Conservation (phyloP, 176 grass and related monocot species). For the Oryza meridionalis region DNA sequence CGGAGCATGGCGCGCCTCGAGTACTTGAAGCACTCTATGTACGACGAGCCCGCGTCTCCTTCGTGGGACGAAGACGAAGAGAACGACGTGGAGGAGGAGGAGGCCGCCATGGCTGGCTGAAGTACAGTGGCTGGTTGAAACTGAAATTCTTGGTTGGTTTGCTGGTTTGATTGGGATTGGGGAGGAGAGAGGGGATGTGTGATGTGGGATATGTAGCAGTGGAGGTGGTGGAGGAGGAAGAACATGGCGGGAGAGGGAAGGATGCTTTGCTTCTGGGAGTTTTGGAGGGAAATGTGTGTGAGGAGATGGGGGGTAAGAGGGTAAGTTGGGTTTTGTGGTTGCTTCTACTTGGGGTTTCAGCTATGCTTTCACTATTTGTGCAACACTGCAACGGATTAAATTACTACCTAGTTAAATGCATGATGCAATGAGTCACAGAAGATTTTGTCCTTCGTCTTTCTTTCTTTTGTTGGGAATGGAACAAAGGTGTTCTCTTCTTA, state of each 20-base stretch:
- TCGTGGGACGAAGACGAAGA: not conserved
- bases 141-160: not conserved
- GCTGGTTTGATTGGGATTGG: not conserved
- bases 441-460: not conserved
- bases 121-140: not conserved
- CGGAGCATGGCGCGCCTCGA: conserved; percentile 45
- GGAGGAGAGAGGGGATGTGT: conserved; percentile 1
- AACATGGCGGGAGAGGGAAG: conserved; percentile 44
- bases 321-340: not conserved
- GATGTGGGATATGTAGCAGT: conserved; percentile 17
- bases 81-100: not conserved
- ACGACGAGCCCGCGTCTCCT: not conserved
- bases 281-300: conserved; percentile 39
- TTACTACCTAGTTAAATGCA: not conserved
- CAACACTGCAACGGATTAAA: conserved; percentile 1
- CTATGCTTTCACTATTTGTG: conserved; percentile 12
- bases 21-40: conserved; percentile 34
- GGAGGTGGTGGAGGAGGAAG: not conserved
- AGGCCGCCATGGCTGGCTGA: not conserved
- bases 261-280: conserved; percentile 61
- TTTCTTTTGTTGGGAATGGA: not conserved
- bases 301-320: conserved; percentile 21
- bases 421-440: not conserved
- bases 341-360: not conserved
- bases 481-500: too few species aligned